Percentiles rank a stretch among this genome's conserved stretches.
Evolutionary conservation across 345 rosid species (phyloP).

Genomic region (Sisymbrium irio): DNA sequence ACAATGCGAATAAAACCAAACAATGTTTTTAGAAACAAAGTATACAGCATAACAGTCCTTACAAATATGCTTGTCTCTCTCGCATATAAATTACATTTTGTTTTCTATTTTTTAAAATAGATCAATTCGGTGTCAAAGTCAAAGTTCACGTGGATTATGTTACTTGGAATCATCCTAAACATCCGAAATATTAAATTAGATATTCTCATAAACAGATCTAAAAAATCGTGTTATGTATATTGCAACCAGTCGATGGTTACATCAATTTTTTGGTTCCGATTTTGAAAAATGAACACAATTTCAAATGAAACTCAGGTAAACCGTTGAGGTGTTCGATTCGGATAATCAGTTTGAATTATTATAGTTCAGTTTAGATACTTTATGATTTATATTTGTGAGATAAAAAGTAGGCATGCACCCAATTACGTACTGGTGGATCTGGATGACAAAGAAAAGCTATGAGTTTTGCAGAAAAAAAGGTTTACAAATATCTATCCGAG

Average conservation of each 20-base stretch:
- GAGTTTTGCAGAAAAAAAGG: background rate
- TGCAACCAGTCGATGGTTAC: background rate
- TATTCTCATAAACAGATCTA: background rate
- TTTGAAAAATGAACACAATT: background rate
- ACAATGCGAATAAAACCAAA: constrained; percentile 38
- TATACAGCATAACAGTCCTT: constrained; percentile 18
- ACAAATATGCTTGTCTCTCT: constrained; percentile 25
- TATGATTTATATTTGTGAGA: background rate
- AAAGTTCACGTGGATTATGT: constrained; percentile 30
- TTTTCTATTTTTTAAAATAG: background rate
- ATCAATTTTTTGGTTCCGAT: background rate
- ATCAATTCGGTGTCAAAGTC: constrained; percentile 20
- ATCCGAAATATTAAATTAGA: background rate
- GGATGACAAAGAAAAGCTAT: background rate
- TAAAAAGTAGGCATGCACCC: background rate
- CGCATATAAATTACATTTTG: constrained; percentile 13
- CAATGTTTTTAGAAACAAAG: constrained; percentile 32
- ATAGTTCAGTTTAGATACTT: background rate
- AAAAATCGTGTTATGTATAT: no score
- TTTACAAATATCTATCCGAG: background rate
- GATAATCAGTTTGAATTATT: background rate
- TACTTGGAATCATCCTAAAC: constrained; percentile 20
- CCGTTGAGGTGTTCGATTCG: background rate
- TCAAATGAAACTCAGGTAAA: background rate
- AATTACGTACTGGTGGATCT: background rate